Percentiles rank a stretch among this genome's conserved stretches.
Evolutionary conservation across 1,139 yeast species (phyloP).

Genomic region (Geotrichum australiense): DNA sequence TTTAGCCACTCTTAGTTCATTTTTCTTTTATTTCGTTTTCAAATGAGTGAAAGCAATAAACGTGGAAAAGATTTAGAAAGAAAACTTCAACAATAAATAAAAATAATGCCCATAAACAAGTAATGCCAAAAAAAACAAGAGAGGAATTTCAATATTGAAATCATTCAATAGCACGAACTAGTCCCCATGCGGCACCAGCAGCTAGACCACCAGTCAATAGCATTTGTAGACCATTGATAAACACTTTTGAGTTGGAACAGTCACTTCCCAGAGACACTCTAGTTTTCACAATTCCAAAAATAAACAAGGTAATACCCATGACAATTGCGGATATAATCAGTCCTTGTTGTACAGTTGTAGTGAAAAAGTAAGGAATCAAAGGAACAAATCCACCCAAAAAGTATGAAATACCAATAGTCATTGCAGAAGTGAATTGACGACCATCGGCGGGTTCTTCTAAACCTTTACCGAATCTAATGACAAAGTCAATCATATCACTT

Average conservation of each 20-base stretch:
- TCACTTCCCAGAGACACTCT: constrained; percentile 76
- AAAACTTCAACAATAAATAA: too few species aligned
- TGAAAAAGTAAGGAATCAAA: constrained; percentile 71
- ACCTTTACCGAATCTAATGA: constrained; percentile 66
- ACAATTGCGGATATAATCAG: constrained; percentile 66
- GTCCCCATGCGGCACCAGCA: constrained; percentile 94
- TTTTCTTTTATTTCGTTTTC: too few species aligned
- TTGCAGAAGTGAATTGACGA: constrained; percentile 66
- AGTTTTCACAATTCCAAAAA: constrained; percentile 84
- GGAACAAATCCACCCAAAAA: constrained; percentile 82
- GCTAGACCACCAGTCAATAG: constrained; percentile 88
- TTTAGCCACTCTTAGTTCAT: too few species aligned
- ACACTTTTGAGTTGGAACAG: constrained; percentile 53
- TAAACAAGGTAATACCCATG: constrained; percentile 78
- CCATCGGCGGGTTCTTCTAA: constrained; percentile 77
- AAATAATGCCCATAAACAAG: too few species aligned
- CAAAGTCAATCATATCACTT: constrained; percentile 55
- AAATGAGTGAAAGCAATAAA: too few species aligned
- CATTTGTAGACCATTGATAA: constrained; percentile 84
- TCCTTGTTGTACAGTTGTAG: constrained; percentile 65
- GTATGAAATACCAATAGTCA: constrained; percentile 69
- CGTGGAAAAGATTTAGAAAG: too few species aligned
- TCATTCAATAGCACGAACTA: constrained; percentile 68
- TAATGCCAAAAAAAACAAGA: too few species aligned
- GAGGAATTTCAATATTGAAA: background rate